Percentiles rank a stretch among this genome's conserved stretches.
Evolutionary conservation across 371 early-diverging fungal species (phyloP).

Genomic region (Syncephalastrum contaminatum): DNA sequence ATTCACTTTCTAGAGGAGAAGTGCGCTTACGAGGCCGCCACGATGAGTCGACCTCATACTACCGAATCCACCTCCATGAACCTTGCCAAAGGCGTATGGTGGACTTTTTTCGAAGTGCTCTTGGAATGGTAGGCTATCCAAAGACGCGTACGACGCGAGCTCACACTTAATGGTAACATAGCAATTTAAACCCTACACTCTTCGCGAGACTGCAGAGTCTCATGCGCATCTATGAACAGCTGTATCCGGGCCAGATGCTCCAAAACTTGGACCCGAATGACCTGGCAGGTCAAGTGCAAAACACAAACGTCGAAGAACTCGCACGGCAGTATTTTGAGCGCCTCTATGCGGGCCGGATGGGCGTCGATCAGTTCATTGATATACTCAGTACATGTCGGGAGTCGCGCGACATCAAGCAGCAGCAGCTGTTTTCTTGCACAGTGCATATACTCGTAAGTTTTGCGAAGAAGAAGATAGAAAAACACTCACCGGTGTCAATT

Average conservation of each 20-base stretch:
- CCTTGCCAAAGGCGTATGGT: slow-evolving; percentile 68
- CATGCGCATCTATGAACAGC: too few relatives aligned
- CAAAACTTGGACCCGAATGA: too few relatives aligned
- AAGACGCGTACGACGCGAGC: too few relatives aligned
- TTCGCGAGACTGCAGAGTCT: too few relatives aligned
- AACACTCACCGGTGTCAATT: not conserved
- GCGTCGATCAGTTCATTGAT: slow-evolving; percentile 70
- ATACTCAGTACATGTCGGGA: slow-evolving; percentile 70
- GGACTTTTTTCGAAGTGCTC: slow-evolving; percentile 68
- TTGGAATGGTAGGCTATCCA: slow-evolving; percentile 44
- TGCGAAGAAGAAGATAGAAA: not conserved
- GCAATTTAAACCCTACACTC: too few relatives aligned
- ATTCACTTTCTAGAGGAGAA: slow-evolving; percentile 78
- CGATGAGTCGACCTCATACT: not conserved
- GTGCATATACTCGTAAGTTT: slow-evolving; percentile 65
- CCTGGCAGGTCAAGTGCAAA: too few relatives aligned
- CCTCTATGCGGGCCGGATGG: slow-evolving; percentile 72
- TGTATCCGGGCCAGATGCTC: too few relatives aligned
- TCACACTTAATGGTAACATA: too few relatives aligned
- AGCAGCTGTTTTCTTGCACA: slow-evolving; percentile 78
- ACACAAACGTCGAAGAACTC: slow-evolving; percentile 73
- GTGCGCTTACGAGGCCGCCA: slow-evolving; percentile 51
- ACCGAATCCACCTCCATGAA: slow-evolving; percentile 43
- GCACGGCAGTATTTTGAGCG: slow-evolving; percentile 75
- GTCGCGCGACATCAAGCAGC: slow-evolving; percentile 65